Conservation (phyloP, 2,329 filamentous ascomycete genomes). For the Alternaria longipes region DNA sequence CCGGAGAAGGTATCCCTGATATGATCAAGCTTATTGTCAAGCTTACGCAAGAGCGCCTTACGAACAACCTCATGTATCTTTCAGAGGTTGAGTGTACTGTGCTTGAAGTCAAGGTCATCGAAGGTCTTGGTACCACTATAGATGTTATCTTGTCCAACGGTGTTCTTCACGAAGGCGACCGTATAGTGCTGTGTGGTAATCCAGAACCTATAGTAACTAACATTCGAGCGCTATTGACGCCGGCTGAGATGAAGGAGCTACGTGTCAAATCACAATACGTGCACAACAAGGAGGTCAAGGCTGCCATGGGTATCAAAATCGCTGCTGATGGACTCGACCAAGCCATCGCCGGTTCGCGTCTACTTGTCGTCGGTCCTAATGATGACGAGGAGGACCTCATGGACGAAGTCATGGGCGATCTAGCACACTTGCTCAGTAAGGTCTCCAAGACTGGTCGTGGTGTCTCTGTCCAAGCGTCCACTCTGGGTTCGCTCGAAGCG, state of each 20-base stretch:
- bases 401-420: conserved; percentile 94
- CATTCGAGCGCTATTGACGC: conserved; percentile 91
- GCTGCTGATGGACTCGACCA: conserved; percentile 94
- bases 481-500: conserved; percentile 94
- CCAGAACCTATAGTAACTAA: conserved; percentile 96
- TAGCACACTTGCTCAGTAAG: conserved; percentile 88
- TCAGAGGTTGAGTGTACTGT: conserved; percentile 98
- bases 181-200: conserved; percentile 94
- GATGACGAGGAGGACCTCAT: conserved; percentile 97
- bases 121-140: conserved; percentile 98
- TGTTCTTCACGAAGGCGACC: conserved; percentile 91
- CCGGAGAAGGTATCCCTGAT: conserved; percentile 98
- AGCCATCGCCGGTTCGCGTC: conserved; percentile 93
- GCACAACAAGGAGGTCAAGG: conserved; percentile 99
- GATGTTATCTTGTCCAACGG: conserved; percentile 97
- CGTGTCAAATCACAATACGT: conserved; percentile 96
- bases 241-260: conserved; percentile 89
- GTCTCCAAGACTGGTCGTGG: conserved; percentile 92
- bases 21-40: conserved; percentile 95
- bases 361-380: conserved; percentile 92
- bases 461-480: conserved; percentile 97
- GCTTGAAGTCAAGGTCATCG: conserved; percentile 98
- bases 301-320: conserved; percentile 98
- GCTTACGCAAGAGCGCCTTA: conserved; percentile 97
- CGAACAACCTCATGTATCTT: conserved; percentile 95